Percentiles rank a stretch among this genome's conserved stretches.
Evolutionary conservation across 1,284 basidiomycete genomes (phyloP).

Genomic region (Tilletia walkeri): DNA sequence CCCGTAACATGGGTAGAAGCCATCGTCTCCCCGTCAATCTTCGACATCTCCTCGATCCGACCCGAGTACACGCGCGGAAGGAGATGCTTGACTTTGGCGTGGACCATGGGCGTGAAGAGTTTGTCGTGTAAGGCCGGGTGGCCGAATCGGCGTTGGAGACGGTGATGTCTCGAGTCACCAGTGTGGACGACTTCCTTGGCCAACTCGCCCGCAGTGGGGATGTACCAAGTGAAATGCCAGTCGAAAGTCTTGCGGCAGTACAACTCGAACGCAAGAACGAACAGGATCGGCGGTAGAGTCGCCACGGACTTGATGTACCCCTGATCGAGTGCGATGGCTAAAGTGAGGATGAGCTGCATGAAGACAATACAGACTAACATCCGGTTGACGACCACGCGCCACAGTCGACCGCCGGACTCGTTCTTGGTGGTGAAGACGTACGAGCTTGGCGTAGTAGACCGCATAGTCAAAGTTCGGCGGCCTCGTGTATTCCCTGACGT

Average conservation of each 20-base stretch:
- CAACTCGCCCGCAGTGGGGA: constrained; percentile 45
- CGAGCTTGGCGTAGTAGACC: constrained; percentile 67
- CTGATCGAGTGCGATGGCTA: constrained; percentile 41
- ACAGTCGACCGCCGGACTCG: constrained; percentile 54
- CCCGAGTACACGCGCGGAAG: constrained; percentile 48
- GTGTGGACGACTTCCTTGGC: constrained; percentile 38
- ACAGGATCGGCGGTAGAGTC: constrained; percentile 43
- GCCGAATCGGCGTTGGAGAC: constrained; percentile 52
- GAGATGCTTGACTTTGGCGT: constrained; percentile 45
- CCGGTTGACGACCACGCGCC: constrained; percentile 51
- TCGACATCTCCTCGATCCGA: constrained; percentile 30
- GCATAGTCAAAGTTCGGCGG: constrained; percentile 89
- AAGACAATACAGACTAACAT: constrained; percentile 48
- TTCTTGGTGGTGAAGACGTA: constrained; percentile 54
- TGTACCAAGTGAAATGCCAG: constrained; percentile 50
- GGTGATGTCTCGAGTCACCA: constrained; percentile 44
- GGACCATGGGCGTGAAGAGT: constrained; percentile 50
- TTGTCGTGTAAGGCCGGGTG: constrained; percentile 49
- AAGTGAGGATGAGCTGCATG: constrained; percentile 52
- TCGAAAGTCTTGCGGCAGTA: constrained; percentile 47
- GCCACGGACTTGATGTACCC: constrained; percentile 22
- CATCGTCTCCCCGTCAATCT: constrained; percentile 41
- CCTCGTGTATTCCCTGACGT: constrained; percentile 92
- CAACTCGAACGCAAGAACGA: constrained; percentile 48
- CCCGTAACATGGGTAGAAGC: constrained; percentile 39